Evolutionary conservation across 345 rosid genomes (phyloP).

Genomic region (Lumnitzera littorea): DNA sequence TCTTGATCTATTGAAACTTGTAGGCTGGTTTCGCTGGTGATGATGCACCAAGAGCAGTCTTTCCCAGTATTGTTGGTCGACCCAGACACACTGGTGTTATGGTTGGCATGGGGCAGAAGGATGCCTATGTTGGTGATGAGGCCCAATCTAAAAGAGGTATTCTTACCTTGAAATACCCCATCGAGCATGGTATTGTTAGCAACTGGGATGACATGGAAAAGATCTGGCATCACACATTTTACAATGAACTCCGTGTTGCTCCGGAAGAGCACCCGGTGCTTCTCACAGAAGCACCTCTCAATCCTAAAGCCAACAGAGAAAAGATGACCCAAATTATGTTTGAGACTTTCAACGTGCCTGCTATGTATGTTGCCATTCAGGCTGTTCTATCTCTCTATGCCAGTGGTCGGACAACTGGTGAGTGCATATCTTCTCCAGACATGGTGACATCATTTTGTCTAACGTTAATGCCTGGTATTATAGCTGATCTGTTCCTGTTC

Average conservation of each 20-base stretch:
- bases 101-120: conserved; percentile 50
- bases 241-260: conserved; percentile 45
- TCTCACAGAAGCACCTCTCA: conserved; percentile 43
- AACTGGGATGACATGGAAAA: conserved; percentile 53
- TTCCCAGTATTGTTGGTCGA: conserved; percentile 42
- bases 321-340: conserved; percentile 47
- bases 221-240: conserved; percentile 48
- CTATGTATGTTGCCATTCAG: conserved; percentile 35
- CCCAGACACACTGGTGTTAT: conserved; percentile 45
- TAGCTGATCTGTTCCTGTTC: not conserved
- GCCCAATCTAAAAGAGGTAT: conserved; percentile 48
- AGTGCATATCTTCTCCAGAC: conserved; percentile 1
- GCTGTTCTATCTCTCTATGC: conserved; percentile 38
- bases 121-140: conserved; percentile 44
- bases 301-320: conserved; percentile 44
- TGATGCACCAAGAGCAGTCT: conserved; percentile 48
- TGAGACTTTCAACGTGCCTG: conserved; percentile 39
- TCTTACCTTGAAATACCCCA: conserved; percentile 40
- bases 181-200: conserved; percentile 44
- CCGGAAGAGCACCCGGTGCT: conserved; percentile 45
- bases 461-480: not conserved
- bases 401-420: conserved; percentile 44
- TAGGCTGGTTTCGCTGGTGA: conserved; percentile 50
- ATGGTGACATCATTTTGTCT: not conserved
- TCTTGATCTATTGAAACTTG: not conserved